Conservation (phyloP, 805 yeast species). For the Suhomyces kilbournensis region DNA sequence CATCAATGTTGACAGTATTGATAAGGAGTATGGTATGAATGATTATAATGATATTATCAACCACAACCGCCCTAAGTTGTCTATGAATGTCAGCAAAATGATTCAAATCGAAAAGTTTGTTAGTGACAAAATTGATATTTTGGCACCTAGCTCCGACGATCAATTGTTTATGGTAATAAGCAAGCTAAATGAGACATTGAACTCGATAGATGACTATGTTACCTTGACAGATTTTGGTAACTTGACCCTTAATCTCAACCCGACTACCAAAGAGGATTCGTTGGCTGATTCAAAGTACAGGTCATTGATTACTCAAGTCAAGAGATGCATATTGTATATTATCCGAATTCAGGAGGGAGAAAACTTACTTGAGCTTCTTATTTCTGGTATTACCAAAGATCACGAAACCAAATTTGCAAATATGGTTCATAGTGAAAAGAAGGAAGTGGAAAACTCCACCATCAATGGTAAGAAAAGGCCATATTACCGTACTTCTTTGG, state of each 20-base stretch:
- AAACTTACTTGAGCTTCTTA: constrained; percentile 64
- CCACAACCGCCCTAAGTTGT: constrained; percentile 44
- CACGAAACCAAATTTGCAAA: constrained; percentile 67
- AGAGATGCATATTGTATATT: constrained; percentile 77
- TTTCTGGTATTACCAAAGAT: constrained; percentile 60
- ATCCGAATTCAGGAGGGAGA: constrained; percentile 76
- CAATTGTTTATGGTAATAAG: constrained; percentile 45
- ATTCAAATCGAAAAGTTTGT: constrained; percentile 43
- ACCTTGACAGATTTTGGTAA: constrained; percentile 51
- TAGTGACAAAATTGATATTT: constrained; percentile 37
- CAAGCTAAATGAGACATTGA: constrained; percentile 39
- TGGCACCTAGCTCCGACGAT: constrained; percentile 54
- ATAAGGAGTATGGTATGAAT: constrained; percentile 55
- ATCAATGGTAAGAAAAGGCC: constrained; percentile 43
- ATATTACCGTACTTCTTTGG: constrained; percentile 45
- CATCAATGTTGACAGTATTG: constrained; percentile 55
- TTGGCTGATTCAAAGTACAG: constrained; percentile 55
- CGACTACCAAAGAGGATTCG: constrained; percentile 44
- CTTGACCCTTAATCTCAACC: constrained; percentile 57
- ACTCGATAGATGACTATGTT: constrained; percentile 39
- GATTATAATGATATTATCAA: constrained; percentile 65
- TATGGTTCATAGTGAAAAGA: constrained; percentile 48
- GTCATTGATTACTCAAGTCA: constrained; percentile 68
- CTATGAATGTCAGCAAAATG: constrained; percentile 46
- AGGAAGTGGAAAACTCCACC: constrained; percentile 28